These are phyloP conservation scores for Populus trichocarpa DNA, from an alignment of 441 rosid genomes.

Conservation along the genomic window DNA sequence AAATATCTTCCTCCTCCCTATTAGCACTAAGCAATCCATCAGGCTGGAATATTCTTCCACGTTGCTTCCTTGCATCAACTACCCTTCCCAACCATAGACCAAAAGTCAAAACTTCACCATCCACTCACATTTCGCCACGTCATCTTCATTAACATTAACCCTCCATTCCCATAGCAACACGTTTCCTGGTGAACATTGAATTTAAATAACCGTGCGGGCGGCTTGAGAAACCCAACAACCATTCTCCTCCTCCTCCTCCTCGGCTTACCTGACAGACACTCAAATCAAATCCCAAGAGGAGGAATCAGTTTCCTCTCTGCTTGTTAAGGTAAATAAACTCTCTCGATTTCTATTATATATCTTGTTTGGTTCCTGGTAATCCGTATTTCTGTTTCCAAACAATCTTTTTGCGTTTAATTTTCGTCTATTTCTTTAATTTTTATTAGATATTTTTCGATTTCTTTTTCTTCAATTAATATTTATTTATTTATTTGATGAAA, in stretches of 20 bases:
- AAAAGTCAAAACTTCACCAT: neutral
- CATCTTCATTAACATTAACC: neutral
- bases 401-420: neutral
- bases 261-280: neutral
- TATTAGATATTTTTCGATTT: neutral
- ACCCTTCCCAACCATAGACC: neutral
- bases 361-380: neutral
- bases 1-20: neutral
- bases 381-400: neutral
- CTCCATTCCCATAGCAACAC: neutral
- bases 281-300: neutral
- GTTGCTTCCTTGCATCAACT: neutral
- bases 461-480: too few relatives aligned
- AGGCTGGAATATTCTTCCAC: neutral
- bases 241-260: neutral
- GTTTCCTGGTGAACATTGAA: neutral
- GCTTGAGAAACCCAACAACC: neutral
- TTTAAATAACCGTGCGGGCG: neutral
- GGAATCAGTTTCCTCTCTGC: neutral
- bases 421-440: neutral
- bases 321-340: neutral
- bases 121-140: neutral
- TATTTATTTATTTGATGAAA: neutral
- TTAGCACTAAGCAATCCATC: neutral
- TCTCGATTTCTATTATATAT: neutral